Base-by-base conservation (phyloP, 257 asterid species). In the Solanum raphanifolium region DNA sequence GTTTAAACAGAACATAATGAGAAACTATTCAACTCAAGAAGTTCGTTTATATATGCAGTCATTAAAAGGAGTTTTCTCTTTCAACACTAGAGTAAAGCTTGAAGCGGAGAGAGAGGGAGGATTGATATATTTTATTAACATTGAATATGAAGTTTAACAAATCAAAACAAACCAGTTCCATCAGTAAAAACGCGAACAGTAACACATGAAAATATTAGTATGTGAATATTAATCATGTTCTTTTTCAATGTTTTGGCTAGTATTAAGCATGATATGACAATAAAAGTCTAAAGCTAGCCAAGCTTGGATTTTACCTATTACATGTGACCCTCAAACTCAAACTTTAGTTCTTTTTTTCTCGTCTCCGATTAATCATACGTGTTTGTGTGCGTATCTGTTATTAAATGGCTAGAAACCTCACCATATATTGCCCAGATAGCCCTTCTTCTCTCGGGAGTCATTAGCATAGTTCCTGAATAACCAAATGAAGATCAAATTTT, bases 351-450 rank as follows among this genome's bases (percentile, higher is more conserved):
- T 76, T 39, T 39, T 75, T 21, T 38, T 39, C 9, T 8, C 25
- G 6, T 81, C 85, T 18, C 10, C 20, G 1, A 16, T 81, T 81
- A 43, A 43, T 16, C 16, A 8, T 7, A 18, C 8, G 15, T 7
- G 65, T 41, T 52, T 46, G n/a, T 25, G 41, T n/a, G 23, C 58
- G 39, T 84, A 36, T 13, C 65, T 9, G 68, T 27, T 46, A 90
- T 46, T 39, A 48, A 35, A 83, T 86, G 89, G 62, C 18, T 72
- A 87, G 87, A 87, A 69, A 29, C 81, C 93, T 93, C 88, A 97
- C 99, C 99, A 73, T 97, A 97, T 55, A 97, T 97, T 27, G 99
- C 99, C 99, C 99, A 97, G 55, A 97, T 95, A 88, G 99, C 99
- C 91, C 92, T 92, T 88, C 95, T 90, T 86, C 99, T 94, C 93